These are phyloP conservation scores for Hypoxylon sp. DNA, from an alignment of 2,329 filamentous ascomycete genomes.

Conservation along the genomic window DNA sequence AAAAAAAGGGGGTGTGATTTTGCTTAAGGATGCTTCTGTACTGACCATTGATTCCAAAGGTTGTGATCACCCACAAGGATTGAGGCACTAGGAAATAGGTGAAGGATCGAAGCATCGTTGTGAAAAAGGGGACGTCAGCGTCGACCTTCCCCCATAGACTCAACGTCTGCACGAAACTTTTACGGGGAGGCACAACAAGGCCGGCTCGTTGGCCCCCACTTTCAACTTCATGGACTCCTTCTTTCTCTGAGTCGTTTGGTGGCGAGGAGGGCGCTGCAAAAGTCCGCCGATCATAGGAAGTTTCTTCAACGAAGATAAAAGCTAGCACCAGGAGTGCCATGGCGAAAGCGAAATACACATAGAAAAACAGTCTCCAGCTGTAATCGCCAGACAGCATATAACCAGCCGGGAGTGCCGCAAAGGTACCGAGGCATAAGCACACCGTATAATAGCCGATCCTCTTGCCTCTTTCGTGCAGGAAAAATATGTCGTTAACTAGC, in stretches of 20 bases:
- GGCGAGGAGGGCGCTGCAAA: conserved; percentile 33
- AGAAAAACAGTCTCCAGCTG: conserved; percentile 72
- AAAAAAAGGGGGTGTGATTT: neutral
- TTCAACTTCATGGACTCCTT: conserved; percentile 36
- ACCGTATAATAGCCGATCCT: conserved; percentile 72
- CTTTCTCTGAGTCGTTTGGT: conserved; percentile 46
- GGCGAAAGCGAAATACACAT: conserved; percentile 70
- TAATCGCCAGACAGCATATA: conserved; percentile 72
- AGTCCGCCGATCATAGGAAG: conserved; percentile 58
- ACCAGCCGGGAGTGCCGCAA: conserved; percentile 69
- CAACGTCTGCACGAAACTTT: conserved; percentile 57
- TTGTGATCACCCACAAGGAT: conserved; percentile 61
- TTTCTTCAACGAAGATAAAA: conserved; percentile 68
- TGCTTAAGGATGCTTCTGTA: conserved; percentile 2
- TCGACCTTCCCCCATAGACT: conserved; percentile 58
- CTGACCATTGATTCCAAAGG: conserved; percentile 59
- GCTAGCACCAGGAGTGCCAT: conserved; percentile 59
- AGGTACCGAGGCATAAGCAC: conserved; percentile 68
- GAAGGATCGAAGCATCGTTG: conserved; percentile 59
- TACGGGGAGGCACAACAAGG: conserved; percentile 52
- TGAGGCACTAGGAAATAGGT: conserved; percentile 60
- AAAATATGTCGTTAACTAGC: conserved; percentile 62
- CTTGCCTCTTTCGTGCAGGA: conserved; percentile 63
- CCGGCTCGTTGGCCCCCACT: conserved; percentile 19
- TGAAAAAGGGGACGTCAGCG: conserved; percentile 58